Evolutionary conservation across 345 rosid species (phyloP).

Genomic region (Gossypium raimondii): DNA sequence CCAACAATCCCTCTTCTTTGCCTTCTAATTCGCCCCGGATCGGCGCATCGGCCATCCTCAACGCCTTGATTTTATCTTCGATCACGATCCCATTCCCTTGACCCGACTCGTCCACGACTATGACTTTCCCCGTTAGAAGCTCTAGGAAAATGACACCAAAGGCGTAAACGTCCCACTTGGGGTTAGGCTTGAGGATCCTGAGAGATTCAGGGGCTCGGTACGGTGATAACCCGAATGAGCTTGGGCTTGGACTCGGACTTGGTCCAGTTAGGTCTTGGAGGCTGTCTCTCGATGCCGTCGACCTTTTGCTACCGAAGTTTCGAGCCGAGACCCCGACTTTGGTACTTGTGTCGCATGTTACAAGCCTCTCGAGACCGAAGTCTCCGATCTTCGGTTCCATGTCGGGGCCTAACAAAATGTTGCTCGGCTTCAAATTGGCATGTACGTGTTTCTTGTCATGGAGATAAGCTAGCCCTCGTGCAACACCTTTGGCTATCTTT

Average conservation of each 20-base stretch:
- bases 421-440: conserved; percentile 88
- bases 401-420: conserved; percentile 64
- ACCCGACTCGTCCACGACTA: conserved; percentile 70
- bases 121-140: conserved; percentile 70
- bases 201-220: conserved; percentile 87
- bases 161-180: conserved; percentile 85
- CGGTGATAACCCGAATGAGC: conserved; percentile 50
- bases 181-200: conserved; percentile 70
- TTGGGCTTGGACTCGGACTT: conserved; percentile 66
- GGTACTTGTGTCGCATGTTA: conserved; percentile 57
- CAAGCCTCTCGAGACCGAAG: conserved; percentile 82
- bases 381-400: conserved; percentile 86
- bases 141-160: conserved; percentile 84
- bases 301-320: conserved; percentile 78
- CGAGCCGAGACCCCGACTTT: conserved; percentile 49
- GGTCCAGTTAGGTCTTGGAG: conserved; percentile 55
- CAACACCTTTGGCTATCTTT: conserved; percentile 76
- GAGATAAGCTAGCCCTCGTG: conserved; percentile 73
- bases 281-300: conserved; percentile 38
- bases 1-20: conserved; percentile 67
- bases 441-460: conserved; percentile 91
- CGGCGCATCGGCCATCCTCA: conserved; percentile 62
- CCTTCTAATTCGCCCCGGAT: conserved; percentile 82
- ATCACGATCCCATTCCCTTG: conserved; percentile 61
- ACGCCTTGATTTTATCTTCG: conserved; percentile 58